These are phyloP conservation scores for Papiliotrema terrestris DNA, from an alignment of 1,284 basidiomycete species.

Conservation along the genomic window DNA sequence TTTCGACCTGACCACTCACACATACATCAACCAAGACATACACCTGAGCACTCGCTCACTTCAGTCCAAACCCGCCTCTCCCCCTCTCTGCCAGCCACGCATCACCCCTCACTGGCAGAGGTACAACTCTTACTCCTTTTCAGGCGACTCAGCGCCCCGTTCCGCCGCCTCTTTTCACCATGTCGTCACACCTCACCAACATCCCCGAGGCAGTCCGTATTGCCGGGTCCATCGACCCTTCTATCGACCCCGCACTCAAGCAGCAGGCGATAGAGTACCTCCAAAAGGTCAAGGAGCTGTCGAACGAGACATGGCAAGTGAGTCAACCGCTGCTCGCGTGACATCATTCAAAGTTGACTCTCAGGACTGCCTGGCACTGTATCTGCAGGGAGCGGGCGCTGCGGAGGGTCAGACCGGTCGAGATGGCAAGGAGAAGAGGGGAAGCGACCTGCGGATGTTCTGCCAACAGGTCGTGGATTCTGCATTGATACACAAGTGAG, in stretches of 20 bases:
- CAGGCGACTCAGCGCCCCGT: background rate
- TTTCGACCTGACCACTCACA: too few species aligned
- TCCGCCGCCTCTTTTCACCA: background rate
- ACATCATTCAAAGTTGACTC: background rate
- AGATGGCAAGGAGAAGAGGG: slow-evolving; percentile 49
- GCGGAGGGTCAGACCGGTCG: slow-evolving; percentile 31
- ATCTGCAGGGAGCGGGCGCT: slow-evolving; percentile 50
- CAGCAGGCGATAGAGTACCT: slow-evolving; percentile 48
- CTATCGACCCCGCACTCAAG: slow-evolving; percentile 37
- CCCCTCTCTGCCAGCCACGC: background rate
- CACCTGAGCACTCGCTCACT: too few species aligned
- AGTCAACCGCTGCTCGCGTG: slow-evolving; percentile 12
- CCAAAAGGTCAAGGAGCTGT: slow-evolving; percentile 44
- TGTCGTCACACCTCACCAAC: slow-evolving; percentile 41
- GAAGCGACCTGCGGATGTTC: slow-evolving; percentile 45
- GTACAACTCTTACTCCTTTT: background rate
- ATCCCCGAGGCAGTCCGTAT: slow-evolving; percentile 49
- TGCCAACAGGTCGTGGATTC: slow-evolving; percentile 49
- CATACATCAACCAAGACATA: too few species aligned
- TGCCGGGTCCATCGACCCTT: slow-evolving; percentile 40
- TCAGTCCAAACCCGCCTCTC: background rate
- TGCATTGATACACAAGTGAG: slow-evolving; percentile 43
- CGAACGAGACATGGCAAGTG: slow-evolving; percentile 50
- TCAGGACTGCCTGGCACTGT: slow-evolving; percentile 48
- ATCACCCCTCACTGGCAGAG: background rate